Evolutionary conservation across 176 grass and related monocot species (phyloP).

Genomic region (Stipa capillata): DNA sequence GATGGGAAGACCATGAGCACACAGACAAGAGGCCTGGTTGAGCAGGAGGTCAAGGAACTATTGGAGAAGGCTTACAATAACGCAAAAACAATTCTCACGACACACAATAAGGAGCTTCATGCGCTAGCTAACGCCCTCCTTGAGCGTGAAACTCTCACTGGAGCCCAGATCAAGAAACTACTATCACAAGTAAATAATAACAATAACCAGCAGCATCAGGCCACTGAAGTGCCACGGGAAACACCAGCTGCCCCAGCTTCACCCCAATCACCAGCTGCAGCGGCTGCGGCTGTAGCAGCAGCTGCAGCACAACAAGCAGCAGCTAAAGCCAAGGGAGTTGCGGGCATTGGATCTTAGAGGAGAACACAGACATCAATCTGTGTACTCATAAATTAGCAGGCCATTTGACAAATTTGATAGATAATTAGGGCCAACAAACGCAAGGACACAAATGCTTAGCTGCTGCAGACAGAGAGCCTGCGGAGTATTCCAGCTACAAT

Average conservation of each 20-base stretch:
- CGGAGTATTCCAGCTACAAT: neutral
- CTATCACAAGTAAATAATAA: constrained; percentile 38
- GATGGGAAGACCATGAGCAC: constrained; percentile 74
- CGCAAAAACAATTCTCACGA: constrained; percentile 63
- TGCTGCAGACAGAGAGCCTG: neutral
- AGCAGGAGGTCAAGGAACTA: constrained; percentile 79
- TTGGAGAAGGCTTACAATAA: constrained; percentile 81
- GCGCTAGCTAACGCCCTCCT: constrained; percentile 65
- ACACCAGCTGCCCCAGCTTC: constrained; percentile 23
- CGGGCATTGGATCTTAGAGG: constrained; percentile 59
- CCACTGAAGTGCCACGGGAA: constrained; percentile 18
- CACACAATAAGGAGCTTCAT: constrained; percentile 75
- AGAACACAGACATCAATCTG: neutral
- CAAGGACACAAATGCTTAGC: neutral
- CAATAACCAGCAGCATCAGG: constrained; percentile 30
- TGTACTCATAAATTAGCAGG: neutral
- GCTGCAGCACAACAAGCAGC: constrained; percentile 57
- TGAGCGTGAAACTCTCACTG: constrained; percentile 66
- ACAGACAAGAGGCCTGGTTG: constrained; percentile 59
- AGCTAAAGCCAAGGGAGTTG: constrained; percentile 66
- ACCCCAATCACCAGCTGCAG: constrained; percentile 17
- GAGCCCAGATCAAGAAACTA: constrained; percentile 72
- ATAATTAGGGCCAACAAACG: neutral
- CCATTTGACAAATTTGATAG: neutral
- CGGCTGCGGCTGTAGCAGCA: constrained; percentile 14